phyloP scores from a whole-genome alignment of 2,329 filamentous ascomycete species.

The Ophiostoma novo-ulmi region DNA sequence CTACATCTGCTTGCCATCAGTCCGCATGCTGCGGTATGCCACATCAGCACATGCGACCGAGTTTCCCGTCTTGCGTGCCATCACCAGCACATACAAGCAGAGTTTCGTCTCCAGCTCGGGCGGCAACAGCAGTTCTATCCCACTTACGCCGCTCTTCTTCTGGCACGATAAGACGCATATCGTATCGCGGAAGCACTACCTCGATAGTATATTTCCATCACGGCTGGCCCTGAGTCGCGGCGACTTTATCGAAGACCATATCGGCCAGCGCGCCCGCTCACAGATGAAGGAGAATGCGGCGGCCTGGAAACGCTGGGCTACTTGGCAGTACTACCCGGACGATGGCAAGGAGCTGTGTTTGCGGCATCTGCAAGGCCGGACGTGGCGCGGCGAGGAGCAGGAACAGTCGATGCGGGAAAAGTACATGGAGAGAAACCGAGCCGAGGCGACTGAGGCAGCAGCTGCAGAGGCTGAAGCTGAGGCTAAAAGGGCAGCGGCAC shows the following conservation, averaged over 20 bases:
- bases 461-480: background rate
- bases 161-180: slow-evolving; percentile 57
- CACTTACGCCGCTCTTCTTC: slow-evolving; percentile 52
- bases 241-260: slow-evolving; percentile 53
- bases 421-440: slow-evolving; percentile 23
- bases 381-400: slow-evolving; percentile 42
- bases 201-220: slow-evolving; percentile 45
- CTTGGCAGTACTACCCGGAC: slow-evolving; percentile 51
- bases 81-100: slow-evolving; percentile 41
- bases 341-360: slow-evolving; percentile 43
- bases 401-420: slow-evolving; percentile 27
- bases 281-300: slow-evolving; percentile 52
- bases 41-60: slow-evolving; percentile 42
- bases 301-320: slow-evolving; percentile 48
- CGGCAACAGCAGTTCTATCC: slow-evolving; percentile 31
- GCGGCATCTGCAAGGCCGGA: slow-evolving; percentile 48
- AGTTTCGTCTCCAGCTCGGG: slow-evolving; percentile 21
- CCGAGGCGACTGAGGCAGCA: background rate
- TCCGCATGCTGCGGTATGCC: slow-evolving; percentile 49
- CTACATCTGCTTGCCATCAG: slow-evolving; percentile 50
- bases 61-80: slow-evolving; percentile 39
- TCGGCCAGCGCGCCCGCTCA: slow-evolving; percentile 49
- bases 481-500: background rate
- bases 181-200: slow-evolving; percentile 46
- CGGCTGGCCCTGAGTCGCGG: slow-evolving; percentile 47